These are phyloP conservation scores for Ostreobium quekettii DNA, from an alignment of 139 green algal species.

Conservation along the genomic window DNA sequence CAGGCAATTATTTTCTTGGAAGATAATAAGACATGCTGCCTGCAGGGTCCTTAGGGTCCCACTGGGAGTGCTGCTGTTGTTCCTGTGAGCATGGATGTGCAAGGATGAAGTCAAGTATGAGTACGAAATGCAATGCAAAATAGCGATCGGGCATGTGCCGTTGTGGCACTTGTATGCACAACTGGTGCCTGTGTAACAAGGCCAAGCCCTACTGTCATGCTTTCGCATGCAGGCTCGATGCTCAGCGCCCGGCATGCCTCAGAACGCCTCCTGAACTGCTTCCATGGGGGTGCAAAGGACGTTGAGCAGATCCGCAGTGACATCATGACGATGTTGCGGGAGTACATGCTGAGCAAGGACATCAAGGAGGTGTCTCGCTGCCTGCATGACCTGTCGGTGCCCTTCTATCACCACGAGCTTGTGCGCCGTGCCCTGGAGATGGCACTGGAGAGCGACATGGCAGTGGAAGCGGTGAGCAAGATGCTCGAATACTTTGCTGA, in stretches of 20 bases:
- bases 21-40: too few species aligned
- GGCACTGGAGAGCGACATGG: constrained; percentile 8
- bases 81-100: too few species aligned
- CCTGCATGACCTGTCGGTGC: constrained; percentile 38
- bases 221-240: constrained; percentile 46
- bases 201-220: too few species aligned
- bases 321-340: constrained; percentile 32
- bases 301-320: constrained; percentile 38
- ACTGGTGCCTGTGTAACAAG: too few species aligned
- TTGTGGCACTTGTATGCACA: too few species aligned
- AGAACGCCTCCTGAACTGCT: constrained; percentile 71
- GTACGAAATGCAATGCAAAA: too few species aligned
- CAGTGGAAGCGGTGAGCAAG: background rate
- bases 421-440: constrained; percentile 54
- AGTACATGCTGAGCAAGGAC: constrained; percentile 27
- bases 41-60: too few species aligned
- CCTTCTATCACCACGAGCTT: constrained; percentile 76
- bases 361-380: constrained; percentile 14
- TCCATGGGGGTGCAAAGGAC: constrained; percentile 50
- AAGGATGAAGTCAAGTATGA: too few species aligned
- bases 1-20: too few species aligned
- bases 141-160: too few species aligned
- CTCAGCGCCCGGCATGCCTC: constrained; percentile 62
- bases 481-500: constrained; percentile 1
- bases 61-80: too few species aligned